Evolutionary conservation across 2,329 filamentous ascomycete genomes (phyloP).

Genomic region (Colletotrichum lini): DNA sequence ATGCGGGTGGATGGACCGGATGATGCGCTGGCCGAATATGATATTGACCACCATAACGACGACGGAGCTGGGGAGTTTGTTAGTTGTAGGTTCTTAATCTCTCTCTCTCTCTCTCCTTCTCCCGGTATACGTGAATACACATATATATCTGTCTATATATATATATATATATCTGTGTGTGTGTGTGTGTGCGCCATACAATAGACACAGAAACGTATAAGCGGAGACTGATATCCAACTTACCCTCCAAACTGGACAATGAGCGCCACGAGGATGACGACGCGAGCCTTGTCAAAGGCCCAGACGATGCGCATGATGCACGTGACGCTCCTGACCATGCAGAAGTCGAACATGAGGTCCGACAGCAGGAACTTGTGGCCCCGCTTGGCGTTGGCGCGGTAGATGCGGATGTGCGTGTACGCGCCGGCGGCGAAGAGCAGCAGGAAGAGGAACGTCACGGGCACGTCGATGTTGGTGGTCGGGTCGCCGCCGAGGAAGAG

Average conservation of each 20-base stretch:
- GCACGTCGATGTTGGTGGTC: conserved; percentile 44
- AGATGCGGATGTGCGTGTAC: conserved; percentile 47
- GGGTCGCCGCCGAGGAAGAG: conserved; percentile 36
- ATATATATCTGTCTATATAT: too few species aligned
- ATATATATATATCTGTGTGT: too few species aligned
- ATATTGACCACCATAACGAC: conserved; percentile 56
- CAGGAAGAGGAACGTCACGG: conserved; percentile 47
- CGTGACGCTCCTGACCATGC: conserved; percentile 52
- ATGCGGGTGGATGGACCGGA: conserved; percentile 54
- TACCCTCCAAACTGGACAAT: conserved; percentile 56
- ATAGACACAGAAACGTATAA: too few species aligned
- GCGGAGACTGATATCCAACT: conserved; percentile 8
- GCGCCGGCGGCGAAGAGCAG: conserved; percentile 46
- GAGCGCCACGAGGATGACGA: conserved; percentile 52
- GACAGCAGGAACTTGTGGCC: conserved; percentile 58
- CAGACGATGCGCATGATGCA: conserved; percentile 55
- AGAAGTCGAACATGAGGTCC: conserved; percentile 56
- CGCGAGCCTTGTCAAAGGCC: conserved; percentile 47
- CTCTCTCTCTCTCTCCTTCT: too few species aligned
- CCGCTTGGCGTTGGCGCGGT: conserved; percentile 49
- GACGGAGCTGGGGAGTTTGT: conserved; percentile 54
- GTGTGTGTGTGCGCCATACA: too few species aligned
- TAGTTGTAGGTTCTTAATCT: conserved; percentile 40
- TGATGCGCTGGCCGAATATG: conserved; percentile 55
- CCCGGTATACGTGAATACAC: too few species aligned